Base-by-base conservation (phyloP, 192 early-diverging fungal species). In the Entomortierella parvispora region DNA sequence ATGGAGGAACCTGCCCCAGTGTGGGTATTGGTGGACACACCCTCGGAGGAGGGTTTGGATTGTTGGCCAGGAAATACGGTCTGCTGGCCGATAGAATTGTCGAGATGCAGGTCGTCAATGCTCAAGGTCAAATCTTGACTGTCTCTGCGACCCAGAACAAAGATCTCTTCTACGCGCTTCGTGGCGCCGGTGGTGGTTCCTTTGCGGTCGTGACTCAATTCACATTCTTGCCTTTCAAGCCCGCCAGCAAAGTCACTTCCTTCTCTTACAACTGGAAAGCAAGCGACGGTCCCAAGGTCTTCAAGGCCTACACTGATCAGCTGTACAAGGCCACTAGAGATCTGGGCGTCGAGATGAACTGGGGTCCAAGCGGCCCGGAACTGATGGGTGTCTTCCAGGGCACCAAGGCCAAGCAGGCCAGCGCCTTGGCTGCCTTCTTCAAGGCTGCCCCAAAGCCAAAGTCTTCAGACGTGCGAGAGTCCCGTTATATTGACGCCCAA, bases 141-240 rank as follows among this genome's bases (percentile, higher is more conserved):
- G 82, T 71, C 26, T 78, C 62, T 47, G 60, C 58, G 6, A 56
- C 52, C 3, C 5, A 74, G 25, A 77, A 90, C 60, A 23, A 59
- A 6, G 90, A 91, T 68, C 61, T 92, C 18, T 91, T 88, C 55
- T 91, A 78, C 71, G 87, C 89, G 0, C 51, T 90, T 3, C 70
- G 88, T 42, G 90, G 89, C n/a, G 90, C 84, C 12, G 89, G 89
- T 7, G 83, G 81, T 43, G 77, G 80, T n/a, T 81, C 60, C 18
- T 86, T 55, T 66, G 84, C 75, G 40, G 70, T 87, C 10, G 81
- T 86, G 20, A 81, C 81, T 14, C 51, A 76, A 12, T 79, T 83
- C 32, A 77, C 62, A 9, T 53, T 86, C 42, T 44, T 60, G 47
- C 56, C 77, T 32, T 50, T 61, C 43, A 68, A 68, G 56, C 51